Conservation (phyloP, 2,329 filamentous ascomycete genomes). For the Aspergillus puulaauensis region DNA sequence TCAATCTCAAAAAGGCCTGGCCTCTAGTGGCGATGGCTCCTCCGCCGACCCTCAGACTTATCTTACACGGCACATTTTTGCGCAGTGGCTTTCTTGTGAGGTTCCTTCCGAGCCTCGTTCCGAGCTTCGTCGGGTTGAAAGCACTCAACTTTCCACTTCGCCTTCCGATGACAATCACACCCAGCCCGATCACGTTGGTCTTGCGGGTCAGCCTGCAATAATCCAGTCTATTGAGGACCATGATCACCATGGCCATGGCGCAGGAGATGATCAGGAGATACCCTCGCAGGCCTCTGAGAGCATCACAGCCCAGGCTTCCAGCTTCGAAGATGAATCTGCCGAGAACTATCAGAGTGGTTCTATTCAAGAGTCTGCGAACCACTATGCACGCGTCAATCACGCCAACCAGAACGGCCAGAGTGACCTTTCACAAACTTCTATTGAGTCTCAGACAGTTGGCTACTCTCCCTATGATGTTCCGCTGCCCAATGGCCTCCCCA, state of each 20-base stretch:
- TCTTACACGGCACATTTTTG: background rate
- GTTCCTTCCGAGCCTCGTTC: background rate
- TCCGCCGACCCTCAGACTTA: background rate
- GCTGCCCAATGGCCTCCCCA: too few species aligned
- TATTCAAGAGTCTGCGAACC: background rate
- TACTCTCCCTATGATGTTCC: background rate
- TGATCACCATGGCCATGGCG: background rate
- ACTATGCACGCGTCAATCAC: background rate
- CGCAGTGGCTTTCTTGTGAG: background rate
- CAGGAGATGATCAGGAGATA: background rate
- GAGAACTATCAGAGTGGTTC: background rate
- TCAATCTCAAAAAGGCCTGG: background rate
- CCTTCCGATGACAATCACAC: background rate
- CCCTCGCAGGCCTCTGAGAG: background rate
- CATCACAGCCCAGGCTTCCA: background rate
- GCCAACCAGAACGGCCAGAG: background rate
- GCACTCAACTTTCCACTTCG: background rate
- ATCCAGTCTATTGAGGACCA: background rate
- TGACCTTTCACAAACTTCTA: background rate
- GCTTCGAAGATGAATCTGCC: background rate
- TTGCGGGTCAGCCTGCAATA: background rate
- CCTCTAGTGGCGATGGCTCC: background rate
- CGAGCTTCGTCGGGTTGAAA: background rate
- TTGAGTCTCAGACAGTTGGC: background rate
- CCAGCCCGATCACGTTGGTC: background rate